Conservation (phyloP, 495 filamentous ascomycete genomes). For the Lasiosphaeria hispida region DNA sequence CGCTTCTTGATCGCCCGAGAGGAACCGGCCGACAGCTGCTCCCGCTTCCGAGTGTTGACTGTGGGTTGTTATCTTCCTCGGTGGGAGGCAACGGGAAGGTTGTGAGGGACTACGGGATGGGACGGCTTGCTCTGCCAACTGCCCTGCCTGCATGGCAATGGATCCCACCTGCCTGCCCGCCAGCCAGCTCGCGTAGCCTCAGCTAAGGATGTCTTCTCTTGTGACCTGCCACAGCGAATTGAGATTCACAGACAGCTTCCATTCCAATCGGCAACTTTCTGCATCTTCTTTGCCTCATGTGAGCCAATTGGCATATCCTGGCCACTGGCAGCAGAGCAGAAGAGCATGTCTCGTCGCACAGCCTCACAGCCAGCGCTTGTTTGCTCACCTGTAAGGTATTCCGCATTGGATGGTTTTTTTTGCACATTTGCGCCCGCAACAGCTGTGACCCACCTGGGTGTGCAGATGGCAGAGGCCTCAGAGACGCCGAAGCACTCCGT, state of each 20-base stretch:
- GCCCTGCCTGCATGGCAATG: background rate
- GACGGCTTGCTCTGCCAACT: background rate
- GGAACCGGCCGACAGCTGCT: background rate
- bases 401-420: background rate
- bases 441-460: too few species aligned
- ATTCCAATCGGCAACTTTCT: constrained; percentile 2
- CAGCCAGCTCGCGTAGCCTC: too few species aligned
- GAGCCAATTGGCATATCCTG: background rate
- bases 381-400: background rate
- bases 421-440: background rate
- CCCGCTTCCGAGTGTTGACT: background rate
- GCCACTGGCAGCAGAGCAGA: constrained; percentile 1
- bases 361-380: constrained; percentile 16
- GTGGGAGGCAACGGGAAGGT: too few species aligned
- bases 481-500: too few species aligned
- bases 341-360: constrained; percentile 7
- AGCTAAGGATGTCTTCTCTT: background rate
- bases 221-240: constrained; percentile 1
- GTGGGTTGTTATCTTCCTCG: background rate
- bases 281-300: constrained; percentile 4
- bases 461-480: too few species aligned
- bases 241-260: background rate
- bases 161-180: too few species aligned
- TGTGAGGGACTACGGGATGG: too few species aligned
- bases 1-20: background rate